Percentiles rank a stretch among this genome's conserved stretches.
phyloP scores from a whole-genome alignment of 2,329 filamentous ascomycete species.

The Stagonosporopsis tanaceti region DNA sequence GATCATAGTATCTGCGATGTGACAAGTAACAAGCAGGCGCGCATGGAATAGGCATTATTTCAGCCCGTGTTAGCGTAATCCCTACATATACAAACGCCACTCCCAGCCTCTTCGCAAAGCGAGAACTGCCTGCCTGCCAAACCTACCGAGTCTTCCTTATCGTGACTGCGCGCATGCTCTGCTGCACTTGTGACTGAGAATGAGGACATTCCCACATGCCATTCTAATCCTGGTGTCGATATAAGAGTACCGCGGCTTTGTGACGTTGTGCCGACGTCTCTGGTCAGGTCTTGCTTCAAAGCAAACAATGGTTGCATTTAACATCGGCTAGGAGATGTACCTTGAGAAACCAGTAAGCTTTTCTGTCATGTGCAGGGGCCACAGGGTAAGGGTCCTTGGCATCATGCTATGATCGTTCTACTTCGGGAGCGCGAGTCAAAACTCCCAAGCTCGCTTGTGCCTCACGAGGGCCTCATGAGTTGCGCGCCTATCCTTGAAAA shows the following conservation, averaged over 20 bases:
- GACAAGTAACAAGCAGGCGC: background rate
- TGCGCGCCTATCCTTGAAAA: background rate
- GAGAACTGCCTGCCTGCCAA: background rate
- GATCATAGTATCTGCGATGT: too few species aligned
- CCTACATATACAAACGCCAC: conserved; percentile 5
- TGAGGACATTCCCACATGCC: background rate
- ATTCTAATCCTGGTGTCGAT: background rate
- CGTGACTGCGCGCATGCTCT: background rate
- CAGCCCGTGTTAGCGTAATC: background rate
- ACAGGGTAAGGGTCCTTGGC: background rate
- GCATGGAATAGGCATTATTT: background rate
- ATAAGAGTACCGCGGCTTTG: background rate
- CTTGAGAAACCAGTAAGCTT: background rate
- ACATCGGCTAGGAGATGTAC: background rate
- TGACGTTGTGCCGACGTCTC: background rate
- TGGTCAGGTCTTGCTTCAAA: background rate
- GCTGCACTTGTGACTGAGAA: background rate
- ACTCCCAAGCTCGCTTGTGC: background rate
- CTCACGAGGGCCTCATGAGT: background rate
- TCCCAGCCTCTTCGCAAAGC: conserved; percentile 1
- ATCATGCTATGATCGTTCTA: background rate
- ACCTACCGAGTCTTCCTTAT: background rate
- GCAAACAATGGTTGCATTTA: background rate
- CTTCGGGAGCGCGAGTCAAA: background rate
- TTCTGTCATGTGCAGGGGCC: background rate